These are phyloP conservation scores for Corallochytrium limacisporum DNA, from an alignment of 78 protist genomes.

Conservation along the genomic window DNA sequence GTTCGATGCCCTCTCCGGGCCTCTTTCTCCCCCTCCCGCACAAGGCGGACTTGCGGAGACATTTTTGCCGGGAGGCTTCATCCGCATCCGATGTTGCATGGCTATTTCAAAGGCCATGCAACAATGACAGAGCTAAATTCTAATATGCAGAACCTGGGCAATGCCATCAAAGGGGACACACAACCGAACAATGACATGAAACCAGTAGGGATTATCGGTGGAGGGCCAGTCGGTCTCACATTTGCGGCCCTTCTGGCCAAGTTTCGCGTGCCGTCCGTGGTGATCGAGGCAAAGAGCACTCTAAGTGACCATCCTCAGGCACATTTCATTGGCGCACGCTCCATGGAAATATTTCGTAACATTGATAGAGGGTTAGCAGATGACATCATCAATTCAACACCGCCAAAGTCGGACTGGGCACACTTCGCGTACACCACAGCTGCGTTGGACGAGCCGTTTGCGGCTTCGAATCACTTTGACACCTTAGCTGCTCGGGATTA, in stretches of 20 bases:
- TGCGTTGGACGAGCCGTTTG: background rate
- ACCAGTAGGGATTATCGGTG: constrained; percentile 7
- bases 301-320: background rate
- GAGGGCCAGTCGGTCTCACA: constrained; percentile 9
- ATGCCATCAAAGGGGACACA: too few relatives aligned
- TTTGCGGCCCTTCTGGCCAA: background rate
- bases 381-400: background rate
- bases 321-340: background rate
- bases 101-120: too few relatives aligned
- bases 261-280: background rate
- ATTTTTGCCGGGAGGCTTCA: too few relatives aligned
- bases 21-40: too few relatives aligned
- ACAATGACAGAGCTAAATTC: too few relatives aligned
- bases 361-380: background rate
- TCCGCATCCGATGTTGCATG: too few relatives aligned
- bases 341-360: background rate
- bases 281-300: background rate
- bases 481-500: background rate
- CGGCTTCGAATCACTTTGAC: background rate
- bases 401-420: too few relatives aligned
- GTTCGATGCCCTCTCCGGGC: too few relatives aligned
- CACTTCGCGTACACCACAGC: too few relatives aligned
- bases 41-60: too few relatives aligned
- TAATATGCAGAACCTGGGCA: too few relatives aligned
- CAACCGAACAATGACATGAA: too few relatives aligned